Percentiles rank a stretch among this genome's conserved stretches.
These are phyloP conservation scores for Termitomyces sp. DNA, from an alignment of 768 basidiomycete species.

Conservation along the genomic window DNA sequence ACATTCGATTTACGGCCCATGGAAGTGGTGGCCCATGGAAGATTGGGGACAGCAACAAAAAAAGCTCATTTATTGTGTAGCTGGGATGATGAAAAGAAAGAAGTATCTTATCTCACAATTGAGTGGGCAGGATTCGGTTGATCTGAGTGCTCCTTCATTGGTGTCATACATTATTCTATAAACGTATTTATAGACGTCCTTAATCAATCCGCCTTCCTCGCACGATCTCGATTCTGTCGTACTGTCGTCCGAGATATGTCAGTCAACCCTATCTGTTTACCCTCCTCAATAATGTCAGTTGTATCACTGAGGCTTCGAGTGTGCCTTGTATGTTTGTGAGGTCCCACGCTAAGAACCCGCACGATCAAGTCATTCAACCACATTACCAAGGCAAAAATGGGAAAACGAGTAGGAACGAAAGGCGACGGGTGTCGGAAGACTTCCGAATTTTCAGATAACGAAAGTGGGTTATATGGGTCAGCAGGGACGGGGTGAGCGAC, in stretches of 20 bases:
- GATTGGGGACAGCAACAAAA: conserved; percentile 95
- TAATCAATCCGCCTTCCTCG: conserved; percentile 46
- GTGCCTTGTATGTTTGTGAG: conserved; percentile 6
- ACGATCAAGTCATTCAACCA: conserved; percentile 72
- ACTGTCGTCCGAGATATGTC: conserved; percentile 7
- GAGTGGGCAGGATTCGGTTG: conserved; percentile 92
- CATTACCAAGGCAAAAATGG: conserved; percentile 69
- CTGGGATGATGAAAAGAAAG: conserved; percentile 69
- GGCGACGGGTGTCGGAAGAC: conserved; percentile 64
- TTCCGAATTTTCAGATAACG: conserved; percentile 29
- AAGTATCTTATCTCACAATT: conserved; percentile 71
- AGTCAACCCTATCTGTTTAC: conserved; percentile 29
- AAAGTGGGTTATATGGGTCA: conserved; percentile 67
- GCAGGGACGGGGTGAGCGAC: conserved; percentile 67
- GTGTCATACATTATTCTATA: conserved; percentile 5
- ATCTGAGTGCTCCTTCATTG: not conserved
- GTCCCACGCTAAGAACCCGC: conserved; percentile 50
- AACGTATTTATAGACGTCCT: not conserved
- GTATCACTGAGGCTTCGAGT: conserved; percentile 34
- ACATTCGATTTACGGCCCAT: conserved; percentile 65
- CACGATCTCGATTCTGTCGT: conserved; percentile 21
- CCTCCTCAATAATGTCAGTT: conserved; percentile 60
- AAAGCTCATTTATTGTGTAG: conserved; percentile 90
- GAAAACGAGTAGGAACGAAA: conserved; percentile 74
- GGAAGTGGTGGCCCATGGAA: conserved; percentile 93